Conservation (phyloP, 495 filamentous ascomycete species). For the Viridothelium virens region DNA sequence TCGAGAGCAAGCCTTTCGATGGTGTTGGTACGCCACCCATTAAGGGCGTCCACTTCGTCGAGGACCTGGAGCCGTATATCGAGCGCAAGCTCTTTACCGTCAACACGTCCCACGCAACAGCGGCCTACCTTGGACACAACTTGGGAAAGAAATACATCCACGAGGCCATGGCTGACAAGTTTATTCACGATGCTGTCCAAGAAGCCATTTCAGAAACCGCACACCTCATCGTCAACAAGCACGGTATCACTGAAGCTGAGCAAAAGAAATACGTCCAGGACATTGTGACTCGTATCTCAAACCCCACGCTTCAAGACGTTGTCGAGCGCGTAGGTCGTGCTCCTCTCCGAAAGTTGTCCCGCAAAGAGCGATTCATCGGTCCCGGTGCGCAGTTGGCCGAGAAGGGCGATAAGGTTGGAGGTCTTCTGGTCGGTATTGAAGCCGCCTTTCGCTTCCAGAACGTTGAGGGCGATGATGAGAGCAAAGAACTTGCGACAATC, state of each 20-base stretch:
- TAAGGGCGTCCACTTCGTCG: conserved; percentile 84
- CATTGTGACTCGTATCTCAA: conserved; percentile 86
- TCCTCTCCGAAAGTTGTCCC: conserved; percentile 81
- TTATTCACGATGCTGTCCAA: conserved; percentile 67
- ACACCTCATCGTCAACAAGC: conserved; percentile 74
- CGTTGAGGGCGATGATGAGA: conserved; percentile 82
- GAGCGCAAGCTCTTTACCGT: conserved; percentile 99
- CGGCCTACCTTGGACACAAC: conserved; percentile 88
- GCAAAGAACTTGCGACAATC: conserved; percentile 69
- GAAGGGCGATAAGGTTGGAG: conserved; percentile 58
- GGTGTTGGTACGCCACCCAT: conserved; percentile 59
- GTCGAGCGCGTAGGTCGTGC: conserved; percentile 95
- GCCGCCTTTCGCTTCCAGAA: conserved; percentile 90
- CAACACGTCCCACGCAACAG: conserved; percentile 96
- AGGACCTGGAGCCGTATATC: conserved; percentile 86
- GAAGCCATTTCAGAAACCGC: conserved; percentile 74
- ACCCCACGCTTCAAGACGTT: conserved; percentile 86
- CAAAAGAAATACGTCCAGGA: conserved; percentile 85
- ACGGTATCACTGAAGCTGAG: conserved; percentile 65
- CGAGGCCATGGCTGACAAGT: conserved; percentile 62
- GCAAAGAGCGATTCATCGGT: conserved; percentile 91
- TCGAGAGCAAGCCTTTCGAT: conserved; percentile 75
- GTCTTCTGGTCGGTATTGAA: conserved; percentile 67
- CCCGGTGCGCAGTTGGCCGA: conserved; percentile 81
- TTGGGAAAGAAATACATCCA: conserved; percentile 76